These are phyloP conservation scores for Viola pubescens DNA, from an alignment of 441 rosid genomes.

Conservation along the genomic window DNA sequence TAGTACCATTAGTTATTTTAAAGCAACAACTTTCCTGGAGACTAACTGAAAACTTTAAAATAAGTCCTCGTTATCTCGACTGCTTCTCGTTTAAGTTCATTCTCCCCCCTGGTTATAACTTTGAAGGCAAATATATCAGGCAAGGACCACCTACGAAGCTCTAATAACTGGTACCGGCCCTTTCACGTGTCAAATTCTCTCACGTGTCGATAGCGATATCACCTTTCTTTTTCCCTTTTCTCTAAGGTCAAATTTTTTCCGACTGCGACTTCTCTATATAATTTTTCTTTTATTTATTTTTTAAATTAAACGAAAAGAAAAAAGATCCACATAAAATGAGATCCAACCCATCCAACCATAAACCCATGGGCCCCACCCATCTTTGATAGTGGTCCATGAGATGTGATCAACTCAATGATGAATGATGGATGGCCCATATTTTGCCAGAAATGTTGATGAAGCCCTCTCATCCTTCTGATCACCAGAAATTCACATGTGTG, in stretches of 20 bases:
- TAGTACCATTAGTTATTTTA: no score
- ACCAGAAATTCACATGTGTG: no score
- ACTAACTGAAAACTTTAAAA: no score
- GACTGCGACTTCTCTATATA: constrained; percentile 15
- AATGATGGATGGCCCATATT: no score
- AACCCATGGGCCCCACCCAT: not conserved
- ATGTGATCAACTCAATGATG: no score
- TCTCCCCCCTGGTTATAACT: no score
- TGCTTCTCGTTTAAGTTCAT: no score
- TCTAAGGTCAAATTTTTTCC: constrained; percentile 3
- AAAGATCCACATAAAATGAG: not conserved
- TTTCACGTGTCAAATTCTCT: constrained; percentile 19
- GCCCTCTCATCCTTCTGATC: no score
- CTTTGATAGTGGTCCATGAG: no score
- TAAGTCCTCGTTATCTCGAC: no score
- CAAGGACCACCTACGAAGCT: constrained; percentile 14
- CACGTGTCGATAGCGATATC: constrained; percentile 21
- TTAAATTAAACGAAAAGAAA: not conserved
- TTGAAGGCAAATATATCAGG: not conserved
- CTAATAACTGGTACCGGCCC: not conserved
- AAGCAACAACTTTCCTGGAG: no score
- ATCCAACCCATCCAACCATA: not conserved
- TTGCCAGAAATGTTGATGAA: no score
- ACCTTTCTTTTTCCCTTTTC: not conserved
- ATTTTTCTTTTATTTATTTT: not conserved